A percentile compares a stretch with the other conserved stretches of the same genome.
Evolutionary conservation across 768 basidiomycete genomes (phyloP).

Genomic region (Daedaleopsis nitida): DNA sequence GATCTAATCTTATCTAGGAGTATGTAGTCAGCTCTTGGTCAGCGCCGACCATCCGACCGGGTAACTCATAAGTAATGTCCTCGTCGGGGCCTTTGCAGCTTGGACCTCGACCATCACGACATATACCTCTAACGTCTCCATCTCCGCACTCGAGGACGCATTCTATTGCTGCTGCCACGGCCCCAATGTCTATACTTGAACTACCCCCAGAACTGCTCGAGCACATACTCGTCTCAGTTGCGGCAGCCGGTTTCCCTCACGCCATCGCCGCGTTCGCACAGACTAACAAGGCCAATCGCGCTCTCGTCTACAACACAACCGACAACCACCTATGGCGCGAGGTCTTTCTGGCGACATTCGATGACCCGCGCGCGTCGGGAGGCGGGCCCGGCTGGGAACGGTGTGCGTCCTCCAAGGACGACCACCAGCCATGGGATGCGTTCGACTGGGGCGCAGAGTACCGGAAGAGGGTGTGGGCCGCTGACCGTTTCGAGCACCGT

Average conservation of each 20-base stretch:
- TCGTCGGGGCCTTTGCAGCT: no score
- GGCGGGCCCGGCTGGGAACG: slow-evolving; percentile 15
- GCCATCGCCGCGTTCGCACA: slow-evolving; percentile 35
- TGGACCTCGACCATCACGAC: no score
- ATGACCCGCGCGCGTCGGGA: slow-evolving; percentile 32
- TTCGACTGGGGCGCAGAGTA: slow-evolving; percentile 31
- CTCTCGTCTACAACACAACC: slow-evolving; percentile 33
- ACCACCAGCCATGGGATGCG: not conserved
- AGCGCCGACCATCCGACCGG: no score
- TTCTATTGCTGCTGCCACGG: no score
- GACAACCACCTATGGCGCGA: slow-evolving; percentile 41
- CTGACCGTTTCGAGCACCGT: slow-evolving; percentile 22
- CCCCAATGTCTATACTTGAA: no score
- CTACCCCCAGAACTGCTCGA: slow-evolving; percentile 40
- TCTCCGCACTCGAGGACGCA: no score
- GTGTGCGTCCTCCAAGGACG: not conserved
- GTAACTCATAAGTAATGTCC: no score
- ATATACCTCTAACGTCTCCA: no score
- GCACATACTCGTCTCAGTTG: slow-evolving; percentile 32
- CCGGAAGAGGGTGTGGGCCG: slow-evolving; percentile 29
- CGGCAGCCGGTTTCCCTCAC: slow-evolving; percentile 27
- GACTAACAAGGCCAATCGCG: slow-evolving; percentile 33
- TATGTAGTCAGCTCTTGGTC: no score
- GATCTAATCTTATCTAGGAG: no score
- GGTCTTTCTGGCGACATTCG: slow-evolving; percentile 40